Conservation (phyloP, 2,329 filamentous ascomycete species). For the Eutypa lata region DNA sequence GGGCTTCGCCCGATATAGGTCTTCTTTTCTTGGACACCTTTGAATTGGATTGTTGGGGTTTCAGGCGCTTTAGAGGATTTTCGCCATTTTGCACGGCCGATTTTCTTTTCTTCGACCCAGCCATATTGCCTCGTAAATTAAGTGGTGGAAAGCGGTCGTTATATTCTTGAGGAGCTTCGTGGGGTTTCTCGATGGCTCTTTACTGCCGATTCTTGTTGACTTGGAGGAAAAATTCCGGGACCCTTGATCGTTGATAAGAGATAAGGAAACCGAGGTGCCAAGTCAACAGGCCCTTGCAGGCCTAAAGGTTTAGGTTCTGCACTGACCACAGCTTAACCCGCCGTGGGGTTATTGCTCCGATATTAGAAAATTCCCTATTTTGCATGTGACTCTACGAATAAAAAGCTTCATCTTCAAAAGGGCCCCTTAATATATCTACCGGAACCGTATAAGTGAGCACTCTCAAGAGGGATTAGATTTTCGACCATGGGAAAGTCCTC, state of each 20-base stretch:
- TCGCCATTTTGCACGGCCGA: slow-evolving; percentile 8
- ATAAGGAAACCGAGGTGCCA: too few relatives aligned
- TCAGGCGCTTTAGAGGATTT: slow-evolving; percentile 20
- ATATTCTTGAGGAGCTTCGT: background rate
- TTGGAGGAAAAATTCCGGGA: background rate
- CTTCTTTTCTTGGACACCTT: slow-evolving; percentile 32
- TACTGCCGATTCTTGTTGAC: background rate
- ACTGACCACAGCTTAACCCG: slow-evolving; percentile 25
- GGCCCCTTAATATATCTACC: too few relatives aligned
- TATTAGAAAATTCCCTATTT: background rate
- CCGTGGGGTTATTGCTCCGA: too few relatives aligned
- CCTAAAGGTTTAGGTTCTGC: too few relatives aligned
- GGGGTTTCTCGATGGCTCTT: background rate
- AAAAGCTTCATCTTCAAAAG: too few relatives aligned
- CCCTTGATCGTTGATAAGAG: background rate
- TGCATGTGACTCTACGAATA: slow-evolving; percentile 4
- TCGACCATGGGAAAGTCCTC: slow-evolving; percentile 88
- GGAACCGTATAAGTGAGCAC: background rate
- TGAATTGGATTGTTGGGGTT: slow-evolving; percentile 8
- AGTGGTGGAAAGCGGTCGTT: too few relatives aligned
- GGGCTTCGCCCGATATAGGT: slow-evolving; percentile 42
- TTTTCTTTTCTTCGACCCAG: slow-evolving; percentile 23
- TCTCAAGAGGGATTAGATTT: background rate
- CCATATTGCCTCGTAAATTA: slow-evolving; percentile 12
- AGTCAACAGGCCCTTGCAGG: too few relatives aligned